Conservation (phyloP, 2,329 filamentous ascomycete genomes). For the Ceratocystis diversiconidia region DNA sequence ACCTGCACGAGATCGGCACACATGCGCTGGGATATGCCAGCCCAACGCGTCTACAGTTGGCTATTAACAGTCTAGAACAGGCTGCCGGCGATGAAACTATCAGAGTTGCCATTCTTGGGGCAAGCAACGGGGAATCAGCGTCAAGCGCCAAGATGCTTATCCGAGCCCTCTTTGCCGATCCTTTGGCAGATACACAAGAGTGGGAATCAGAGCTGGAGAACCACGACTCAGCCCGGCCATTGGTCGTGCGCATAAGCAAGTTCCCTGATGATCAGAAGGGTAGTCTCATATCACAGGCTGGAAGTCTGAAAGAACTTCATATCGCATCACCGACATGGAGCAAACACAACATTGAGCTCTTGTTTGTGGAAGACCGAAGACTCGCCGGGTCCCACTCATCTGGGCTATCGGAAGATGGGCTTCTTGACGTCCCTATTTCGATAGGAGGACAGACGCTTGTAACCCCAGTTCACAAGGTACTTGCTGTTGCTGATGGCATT, state of each 20-base stretch:
- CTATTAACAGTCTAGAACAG: slow-evolving; percentile 49
- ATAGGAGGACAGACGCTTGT: slow-evolving; percentile 6
- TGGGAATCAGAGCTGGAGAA: slow-evolving; percentile 53
- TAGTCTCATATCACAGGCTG: slow-evolving; percentile 15
- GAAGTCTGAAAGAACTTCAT: slow-evolving; percentile 36
- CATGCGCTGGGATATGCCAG: slow-evolving; percentile 49
- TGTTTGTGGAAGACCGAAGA: slow-evolving; percentile 39
- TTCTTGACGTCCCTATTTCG: slow-evolving; percentile 42
- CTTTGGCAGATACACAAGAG: slow-evolving; percentile 43
- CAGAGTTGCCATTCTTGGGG: slow-evolving; percentile 42
- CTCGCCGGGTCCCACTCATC: slow-evolving; percentile 21
- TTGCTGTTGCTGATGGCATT: slow-evolving; percentile 62
- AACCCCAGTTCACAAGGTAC: slow-evolving; percentile 70
- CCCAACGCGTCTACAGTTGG: slow-evolving; percentile 56
- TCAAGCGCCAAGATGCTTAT: slow-evolving; percentile 50
- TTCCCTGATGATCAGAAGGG: slow-evolving; percentile 22
- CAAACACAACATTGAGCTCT: slow-evolving; percentile 48
- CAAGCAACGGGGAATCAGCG: slow-evolving; percentile 27
- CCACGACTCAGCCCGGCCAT: slow-evolving; percentile 38
- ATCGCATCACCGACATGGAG: slow-evolving; percentile 50
- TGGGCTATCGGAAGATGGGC: slow-evolving; percentile 40
- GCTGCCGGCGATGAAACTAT: slow-evolving; percentile 41
- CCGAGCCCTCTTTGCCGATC: slow-evolving; percentile 55
- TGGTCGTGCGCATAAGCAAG: slow-evolving; percentile 46
- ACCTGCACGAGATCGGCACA: slow-evolving; percentile 46